Evolutionary conservation across 495 filamentous ascomycete genomes (phyloP).

Genomic region (Penicillium angulare): DNA sequence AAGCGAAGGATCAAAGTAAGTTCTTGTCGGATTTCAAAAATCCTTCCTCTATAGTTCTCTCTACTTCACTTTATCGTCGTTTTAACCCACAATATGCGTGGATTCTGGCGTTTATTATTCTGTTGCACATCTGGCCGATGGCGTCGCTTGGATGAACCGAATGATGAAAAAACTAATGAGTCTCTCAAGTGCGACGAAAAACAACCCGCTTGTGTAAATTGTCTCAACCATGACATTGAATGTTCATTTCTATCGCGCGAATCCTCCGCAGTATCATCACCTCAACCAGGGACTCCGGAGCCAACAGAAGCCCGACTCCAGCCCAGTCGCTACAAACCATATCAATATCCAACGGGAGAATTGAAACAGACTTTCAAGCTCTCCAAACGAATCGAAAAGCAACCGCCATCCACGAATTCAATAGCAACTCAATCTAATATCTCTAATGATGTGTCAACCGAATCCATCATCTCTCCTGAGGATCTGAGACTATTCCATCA

Average conservation of each 20-base stretch:
- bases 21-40: not conserved
- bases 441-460: not conserved
- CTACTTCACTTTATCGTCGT: not conserved
- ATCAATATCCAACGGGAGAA: conserved; percentile 17
- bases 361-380: conserved; percentile 11
- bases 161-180: conserved; percentile 1
- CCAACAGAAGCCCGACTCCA: not conserved
- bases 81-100: not conserved
- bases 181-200: conserved; percentile 36
- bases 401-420: not conserved
- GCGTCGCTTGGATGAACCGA: not conserved
- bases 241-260: conserved; percentile 24
- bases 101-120: not conserved
- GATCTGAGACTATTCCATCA: conserved; percentile 42
- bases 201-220: conserved; percentile 31
- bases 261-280: not conserved
- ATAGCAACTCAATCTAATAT: conserved; percentile 7
- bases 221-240: conserved; percentile 24
- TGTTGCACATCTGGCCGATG: not conserved
- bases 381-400: not conserved
- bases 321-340: conserved; percentile 24
- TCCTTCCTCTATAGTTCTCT: not conserved
- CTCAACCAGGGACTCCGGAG: not conserved
- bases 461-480: conserved; percentile 29
- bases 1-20: conserved; percentile 36